phyloP scores from a whole-genome alignment of 192 early-diverging fungal species.

The Umbelopsis isabellina region DNA sequence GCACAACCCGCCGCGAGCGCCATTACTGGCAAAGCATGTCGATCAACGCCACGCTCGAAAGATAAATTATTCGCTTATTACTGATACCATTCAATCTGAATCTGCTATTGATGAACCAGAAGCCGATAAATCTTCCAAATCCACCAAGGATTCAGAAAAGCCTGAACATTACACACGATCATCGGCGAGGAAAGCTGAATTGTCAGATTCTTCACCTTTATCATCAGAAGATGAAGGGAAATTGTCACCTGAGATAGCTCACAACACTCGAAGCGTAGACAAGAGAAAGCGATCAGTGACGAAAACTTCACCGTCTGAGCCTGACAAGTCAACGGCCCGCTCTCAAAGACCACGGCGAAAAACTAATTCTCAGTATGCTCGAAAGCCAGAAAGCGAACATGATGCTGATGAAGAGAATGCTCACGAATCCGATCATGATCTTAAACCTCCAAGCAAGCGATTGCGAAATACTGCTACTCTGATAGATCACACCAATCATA shows the following conservation, averaged over 20 bases:
- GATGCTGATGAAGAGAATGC: not conserved
- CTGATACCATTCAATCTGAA: constrained; percentile 20
- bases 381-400: constrained; percentile 1
- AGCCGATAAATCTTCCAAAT: not conserved
- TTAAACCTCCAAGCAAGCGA: not conserved
- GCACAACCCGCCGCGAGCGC: constrained; percentile 72
- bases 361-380: constrained; percentile 10
- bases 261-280: constrained; percentile 8
- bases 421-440: constrained; percentile 3
- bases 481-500: too few relatives aligned
- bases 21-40: constrained; percentile 69
- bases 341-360: constrained; percentile 10
- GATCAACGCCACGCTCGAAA: constrained; percentile 73
- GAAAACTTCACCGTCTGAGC: not conserved
- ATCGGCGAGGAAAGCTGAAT: constrained; percentile 1
- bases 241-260: not conserved
- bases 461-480: not conserved
- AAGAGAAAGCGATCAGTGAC: constrained; percentile 4
- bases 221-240: constrained; percentile 19
- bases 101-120: not conserved
- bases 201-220: constrained; percentile 13
- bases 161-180: not conserved
- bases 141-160: constrained; percentile 5
- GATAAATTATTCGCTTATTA: constrained; percentile 75
- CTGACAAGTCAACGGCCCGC: not conserved